A percentile compares a stretch with the other conserved stretches of the same genome.
Evolutionary conservation across 208 protist species (phyloP).

Genomic region (Trypanosoma conorhini): DNA sequence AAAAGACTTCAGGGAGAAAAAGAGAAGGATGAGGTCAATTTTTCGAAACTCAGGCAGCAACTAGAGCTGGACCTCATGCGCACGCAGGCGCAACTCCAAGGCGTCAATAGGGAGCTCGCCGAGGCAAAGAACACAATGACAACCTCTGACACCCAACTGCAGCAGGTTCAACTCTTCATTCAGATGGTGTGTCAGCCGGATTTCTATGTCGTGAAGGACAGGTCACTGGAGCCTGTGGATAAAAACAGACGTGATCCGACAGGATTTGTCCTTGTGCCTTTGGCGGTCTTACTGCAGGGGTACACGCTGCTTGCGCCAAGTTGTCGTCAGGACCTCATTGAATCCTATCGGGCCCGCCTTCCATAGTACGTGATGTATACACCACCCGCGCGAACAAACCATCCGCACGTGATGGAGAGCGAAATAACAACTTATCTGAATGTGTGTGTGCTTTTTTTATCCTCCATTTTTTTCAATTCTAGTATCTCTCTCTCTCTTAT

Average conservation of each 20-base stretch:
- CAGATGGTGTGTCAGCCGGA: slow-evolving; percentile 76
- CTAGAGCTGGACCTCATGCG: slow-evolving; percentile 24
- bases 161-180: slow-evolving; percentile 80
- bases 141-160: slow-evolving; percentile 45
- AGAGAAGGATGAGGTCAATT: neutral
- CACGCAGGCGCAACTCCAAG: slow-evolving; percentile 25
- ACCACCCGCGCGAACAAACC: neutral
- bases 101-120: slow-evolving; percentile 18
- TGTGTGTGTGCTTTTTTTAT: slow-evolving; percentile 10
- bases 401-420: neutral
- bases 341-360: slow-evolving; percentile 48
- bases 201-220: slow-evolving; percentile 84
- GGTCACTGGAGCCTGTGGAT: slow-evolving; percentile 73
- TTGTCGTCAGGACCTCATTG: slow-evolving; percentile 68
- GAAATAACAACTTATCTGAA: no score
- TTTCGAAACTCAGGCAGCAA: slow-evolving; percentile 1
- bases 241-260: slow-evolving; percentile 60
- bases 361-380: neutral
- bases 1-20: slow-evolving; percentile 16
- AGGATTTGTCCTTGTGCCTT: slow-evolving; percentile 82
- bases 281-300: slow-evolving; percentile 74
- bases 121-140: slow-evolving; percentile 24
- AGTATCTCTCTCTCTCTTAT: slow-evolving; percentile 3
- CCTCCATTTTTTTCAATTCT: no score
- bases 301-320: slow-evolving; percentile 69